These are phyloP conservation scores for Trypanosoma brucei DNA, from an alignment of 208 protist species.

Conservation along the genomic window DNA sequence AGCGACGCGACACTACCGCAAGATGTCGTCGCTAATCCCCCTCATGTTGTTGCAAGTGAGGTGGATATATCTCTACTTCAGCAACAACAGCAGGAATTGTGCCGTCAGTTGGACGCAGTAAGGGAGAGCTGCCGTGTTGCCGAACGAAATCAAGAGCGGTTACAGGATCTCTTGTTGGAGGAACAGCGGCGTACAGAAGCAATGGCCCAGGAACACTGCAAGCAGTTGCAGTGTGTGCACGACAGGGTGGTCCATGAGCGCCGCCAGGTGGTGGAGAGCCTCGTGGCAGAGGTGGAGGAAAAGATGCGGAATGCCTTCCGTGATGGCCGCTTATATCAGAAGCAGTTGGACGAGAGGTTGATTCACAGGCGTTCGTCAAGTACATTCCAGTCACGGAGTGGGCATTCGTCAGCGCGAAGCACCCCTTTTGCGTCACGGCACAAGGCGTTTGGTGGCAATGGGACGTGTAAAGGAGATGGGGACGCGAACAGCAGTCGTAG, in stretches of 20 bases:
- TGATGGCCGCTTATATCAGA: conserved; percentile 58
- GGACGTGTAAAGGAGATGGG: neutral
- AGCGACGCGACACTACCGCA: conserved; percentile 7
- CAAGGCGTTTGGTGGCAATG: neutral
- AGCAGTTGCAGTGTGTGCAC: conserved; percentile 68
- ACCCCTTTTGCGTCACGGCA: neutral
- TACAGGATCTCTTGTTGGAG: conserved; percentile 40
- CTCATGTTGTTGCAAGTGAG: neutral
- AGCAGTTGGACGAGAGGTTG: conserved; percentile 22
- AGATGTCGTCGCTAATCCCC: neutral
- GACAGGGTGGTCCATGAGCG: conserved; percentile 71
- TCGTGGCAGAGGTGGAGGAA: conserved; percentile 67
- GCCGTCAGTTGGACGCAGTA: conserved; percentile 28
- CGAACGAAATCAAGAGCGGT: conserved; percentile 43
- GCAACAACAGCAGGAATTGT: conserved; percentile 19
- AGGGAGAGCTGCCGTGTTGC: conserved; percentile 42
- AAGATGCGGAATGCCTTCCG: conserved; percentile 66
- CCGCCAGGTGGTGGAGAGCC: conserved; percentile 49
- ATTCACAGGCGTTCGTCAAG: conserved; percentile 4
- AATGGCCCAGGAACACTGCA: conserved; percentile 53
- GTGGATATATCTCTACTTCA: neutral
- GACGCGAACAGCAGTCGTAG: neutral
- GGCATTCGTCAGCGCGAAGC: neutral
- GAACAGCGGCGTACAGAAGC: conserved; percentile 63
- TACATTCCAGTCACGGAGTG: neutral